phyloP scores from a whole-genome alignment of 345 rosid species.

The Citrus sp. region DNA sequence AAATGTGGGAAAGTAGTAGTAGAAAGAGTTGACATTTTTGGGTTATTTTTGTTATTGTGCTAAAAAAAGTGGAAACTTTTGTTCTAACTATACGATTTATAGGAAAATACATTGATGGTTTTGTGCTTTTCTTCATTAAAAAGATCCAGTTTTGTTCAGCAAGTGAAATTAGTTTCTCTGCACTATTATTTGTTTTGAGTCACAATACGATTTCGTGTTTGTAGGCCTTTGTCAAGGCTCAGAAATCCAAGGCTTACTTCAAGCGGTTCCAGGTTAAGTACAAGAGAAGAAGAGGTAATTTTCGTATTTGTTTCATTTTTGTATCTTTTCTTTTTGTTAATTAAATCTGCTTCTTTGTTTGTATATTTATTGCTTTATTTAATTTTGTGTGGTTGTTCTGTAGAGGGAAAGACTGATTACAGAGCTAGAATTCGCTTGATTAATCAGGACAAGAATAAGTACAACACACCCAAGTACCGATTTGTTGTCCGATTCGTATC shows the following conservation, averaged over 20 bases:
- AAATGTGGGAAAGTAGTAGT: not conserved
- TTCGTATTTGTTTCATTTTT: not conserved
- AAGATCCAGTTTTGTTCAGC: not conserved
- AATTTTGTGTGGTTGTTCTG: not conserved
- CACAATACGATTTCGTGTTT: not conserved
- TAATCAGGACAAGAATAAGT: constrained; percentile 82
- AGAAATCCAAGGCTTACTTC: constrained; percentile 54
- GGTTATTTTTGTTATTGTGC: not conserved
- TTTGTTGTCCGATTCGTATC: constrained; percentile 80
- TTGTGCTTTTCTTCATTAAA: not conserved
- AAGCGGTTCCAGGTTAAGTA: constrained; percentile 76
- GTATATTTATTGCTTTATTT: not conserved
- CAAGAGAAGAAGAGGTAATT: constrained; percentile 68
- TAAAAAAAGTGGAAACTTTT: not conserved
- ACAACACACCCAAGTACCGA: constrained; percentile 80
- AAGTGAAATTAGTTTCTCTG: not conserved
- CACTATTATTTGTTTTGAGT: not conserved
- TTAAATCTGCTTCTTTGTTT: not conserved
- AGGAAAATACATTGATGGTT: too few species aligned
- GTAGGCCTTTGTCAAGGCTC: constrained; percentile 64
- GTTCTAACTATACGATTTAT: not conserved
- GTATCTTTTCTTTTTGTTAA: not conserved
- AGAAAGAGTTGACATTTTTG: not conserved
- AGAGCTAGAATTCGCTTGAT: constrained; percentile 77
- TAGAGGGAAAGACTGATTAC: constrained; percentile 90